Percentiles rank a stretch among this genome's conserved stretches.
phyloP scores from a whole-genome alignment of 176 grass and related monocot species.

The Bothriochloa decipiens region DNA sequence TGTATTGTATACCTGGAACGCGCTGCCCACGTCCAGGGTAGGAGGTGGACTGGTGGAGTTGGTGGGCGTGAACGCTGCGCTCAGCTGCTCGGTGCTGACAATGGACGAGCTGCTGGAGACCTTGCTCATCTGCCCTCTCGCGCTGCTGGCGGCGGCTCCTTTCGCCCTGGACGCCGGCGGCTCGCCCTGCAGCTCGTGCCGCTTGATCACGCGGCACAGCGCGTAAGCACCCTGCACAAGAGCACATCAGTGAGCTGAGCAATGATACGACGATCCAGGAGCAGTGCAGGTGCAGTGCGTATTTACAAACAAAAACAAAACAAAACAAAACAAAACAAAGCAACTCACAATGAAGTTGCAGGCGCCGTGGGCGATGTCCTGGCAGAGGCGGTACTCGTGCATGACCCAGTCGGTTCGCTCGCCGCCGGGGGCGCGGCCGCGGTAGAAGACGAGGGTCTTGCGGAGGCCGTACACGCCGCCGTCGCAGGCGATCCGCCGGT shows the following conservation, averaged over 20 bases:
- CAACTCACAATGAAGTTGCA: slow-evolving; percentile 70
- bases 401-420: slow-evolving; percentile 97
- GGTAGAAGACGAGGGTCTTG: slow-evolving; percentile 98
- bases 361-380: slow-evolving; percentile 74
- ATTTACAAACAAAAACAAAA: too few species aligned
- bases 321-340: too few species aligned
- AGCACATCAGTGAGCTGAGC: too few species aligned
- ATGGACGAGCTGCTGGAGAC: slow-evolving; percentile 51
- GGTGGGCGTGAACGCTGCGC: neutral
- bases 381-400: slow-evolving; percentile 97
- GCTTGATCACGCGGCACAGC: slow-evolving; percentile 86
- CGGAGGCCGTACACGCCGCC: slow-evolving; percentile 66
- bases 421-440: slow-evolving; percentile 88
- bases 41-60: neutral
- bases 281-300: too few species aligned
- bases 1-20: slow-evolving; percentile 23
- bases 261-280: too few species aligned
- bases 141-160: neutral
- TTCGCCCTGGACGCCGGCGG: slow-evolving; percentile 32
- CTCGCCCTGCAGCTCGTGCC: slow-evolving; percentile 47
- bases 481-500: slow-evolving; percentile 80
- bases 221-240: slow-evolving; percentile 66
- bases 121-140: slow-evolving; percentile 25
- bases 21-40: slow-evolving; percentile 3
- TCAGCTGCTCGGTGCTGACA: slow-evolving; percentile 52